Evolutionary conservation across 192 early-diverging fungal genomes (phyloP).

Genomic region (Coemansia sp.): DNA sequence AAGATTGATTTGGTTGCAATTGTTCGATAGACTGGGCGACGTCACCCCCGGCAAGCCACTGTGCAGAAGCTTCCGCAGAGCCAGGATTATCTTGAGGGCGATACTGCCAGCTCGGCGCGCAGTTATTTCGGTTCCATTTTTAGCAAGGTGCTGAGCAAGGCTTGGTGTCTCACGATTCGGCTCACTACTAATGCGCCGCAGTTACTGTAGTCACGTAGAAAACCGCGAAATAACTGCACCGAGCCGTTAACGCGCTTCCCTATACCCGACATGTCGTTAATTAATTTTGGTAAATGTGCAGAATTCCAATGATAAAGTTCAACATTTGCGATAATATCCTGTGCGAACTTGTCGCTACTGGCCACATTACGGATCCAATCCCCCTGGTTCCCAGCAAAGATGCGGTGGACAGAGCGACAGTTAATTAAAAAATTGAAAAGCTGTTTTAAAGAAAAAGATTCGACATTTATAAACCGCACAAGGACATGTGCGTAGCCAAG

Average conservation of each 20-base stretch:
- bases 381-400: constrained; percentile 3
- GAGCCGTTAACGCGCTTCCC: constrained; percentile 2
- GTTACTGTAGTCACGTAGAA: constrained; percentile 12
- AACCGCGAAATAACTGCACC: constrained; percentile 7
- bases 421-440: too few relatives aligned
- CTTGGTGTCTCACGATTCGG: not conserved
- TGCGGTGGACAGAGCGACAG: not conserved
- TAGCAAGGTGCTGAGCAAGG: too few relatives aligned
- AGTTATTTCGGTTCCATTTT: constrained; percentile 2
- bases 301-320: not conserved
- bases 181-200: not conserved
- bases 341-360: not conserved
- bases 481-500: too few relatives aligned
- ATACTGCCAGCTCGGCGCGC: not conserved
- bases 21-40: not conserved
- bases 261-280: constrained; percentile 8
- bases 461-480: not conserved
- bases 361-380: not conserved
- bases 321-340: constrained; percentile 2
- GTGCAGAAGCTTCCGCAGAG: not conserved
- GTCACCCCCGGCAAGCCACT: not conserved
- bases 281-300: not conserved
- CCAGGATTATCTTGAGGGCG: not conserved
- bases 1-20: not conserved
- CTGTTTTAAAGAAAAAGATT: too few relatives aligned